Conservation (phyloP, 169 alveolate species). For the Ichthyophthirius multifiliis region DNA sequence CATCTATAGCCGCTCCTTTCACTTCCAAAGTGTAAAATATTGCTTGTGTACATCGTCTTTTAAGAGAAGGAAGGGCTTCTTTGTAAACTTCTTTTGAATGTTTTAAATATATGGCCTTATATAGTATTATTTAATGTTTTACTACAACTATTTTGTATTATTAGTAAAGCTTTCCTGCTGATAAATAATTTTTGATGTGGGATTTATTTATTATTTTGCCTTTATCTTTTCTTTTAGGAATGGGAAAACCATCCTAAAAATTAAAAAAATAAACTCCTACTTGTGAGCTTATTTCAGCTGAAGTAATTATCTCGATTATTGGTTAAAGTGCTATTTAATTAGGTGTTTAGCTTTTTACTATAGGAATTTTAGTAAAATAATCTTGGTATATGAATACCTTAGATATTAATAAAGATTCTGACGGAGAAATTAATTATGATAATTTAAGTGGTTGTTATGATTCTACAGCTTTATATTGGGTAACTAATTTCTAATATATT, state of each 20-base stretch:
- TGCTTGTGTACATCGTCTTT: constrained; percentile 39
- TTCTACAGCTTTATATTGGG: constrained; percentile 57
- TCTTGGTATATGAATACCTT: constrained; percentile 53
- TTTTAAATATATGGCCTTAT: constrained; percentile 84
- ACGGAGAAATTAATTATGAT: constrained; percentile 23
- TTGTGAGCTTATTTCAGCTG: constrained; percentile 63
- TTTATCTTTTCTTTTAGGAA: constrained; percentile 64
- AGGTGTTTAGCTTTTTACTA: constrained; percentile 43
- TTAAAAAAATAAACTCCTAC: constrained; percentile 70
- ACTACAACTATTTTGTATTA: constrained; percentile 63
- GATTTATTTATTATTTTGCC: constrained; percentile 80
- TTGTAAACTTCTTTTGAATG: constrained; percentile 79
- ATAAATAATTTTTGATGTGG: constrained; percentile 68
- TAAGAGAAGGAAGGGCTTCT: constrained; percentile 84
- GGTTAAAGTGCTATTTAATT: constrained; percentile 50
- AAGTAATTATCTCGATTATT: constrained; percentile 65
- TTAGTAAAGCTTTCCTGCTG: constrained; percentile 50
- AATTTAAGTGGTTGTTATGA: constrained; percentile 46
- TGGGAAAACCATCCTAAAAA: constrained; percentile 63
- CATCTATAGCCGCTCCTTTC: constrained; percentile 90
- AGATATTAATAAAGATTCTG: constrained; percentile 9
- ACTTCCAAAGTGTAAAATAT: constrained; percentile 69
- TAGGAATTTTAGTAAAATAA: constrained; percentile 13
- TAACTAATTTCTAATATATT: constrained; percentile 66
- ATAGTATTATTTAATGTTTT: constrained; percentile 76